Evolutionary conservation across 75 land plant species (phyloP), one percentile per base, ranked within the genome.

Genomic region (Cryptomeria japonica): DNA sequence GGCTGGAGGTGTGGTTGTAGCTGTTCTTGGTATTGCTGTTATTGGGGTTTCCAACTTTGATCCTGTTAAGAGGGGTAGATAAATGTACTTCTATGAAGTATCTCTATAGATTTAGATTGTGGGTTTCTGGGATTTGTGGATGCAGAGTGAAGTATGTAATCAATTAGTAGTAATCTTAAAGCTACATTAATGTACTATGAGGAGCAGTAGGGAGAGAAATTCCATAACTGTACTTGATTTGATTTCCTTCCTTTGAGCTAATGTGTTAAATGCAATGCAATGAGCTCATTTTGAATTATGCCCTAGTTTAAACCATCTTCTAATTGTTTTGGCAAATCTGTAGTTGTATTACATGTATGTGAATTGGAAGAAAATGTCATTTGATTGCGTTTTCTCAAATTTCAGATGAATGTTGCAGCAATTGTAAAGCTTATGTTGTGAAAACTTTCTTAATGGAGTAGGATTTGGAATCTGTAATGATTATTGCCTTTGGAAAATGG

Each of bases 21-120:
- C 72, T 56, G 94, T 39, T 3, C 78, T 96, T 80, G 87, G 92
- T 22, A 93, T 92, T 11, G 97, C 96, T 16, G 93, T 96, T 2
- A 88, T 94, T 47, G 96, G 94, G 41, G 97, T 96, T 14, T 83
- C 97, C 85, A 96, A 96, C 88, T 96, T 96, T 51, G 97, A 96
- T 78, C 97, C 97, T 77, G 96, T 96, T 91, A 94, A 93, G 94
- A 86, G 97, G 86, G 93, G 80, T 42, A 82, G 51, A 25, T 80
- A n/a, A 16, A 80, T 44, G 47, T 25, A 28, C 28, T 10, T 42
- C 46, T 82, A 28, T 28, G 11, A 46, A 82, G 31, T 46, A 28
- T 78, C 38, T 16, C 22, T 79, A 1, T 79, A 41, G 39, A 79
- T 79, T 39, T 39, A 39, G 82, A 2, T 39, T 38, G 18, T 39